phyloP scores from a whole-genome alignment of 306 rosid species.

The Inga laurina region DNA sequence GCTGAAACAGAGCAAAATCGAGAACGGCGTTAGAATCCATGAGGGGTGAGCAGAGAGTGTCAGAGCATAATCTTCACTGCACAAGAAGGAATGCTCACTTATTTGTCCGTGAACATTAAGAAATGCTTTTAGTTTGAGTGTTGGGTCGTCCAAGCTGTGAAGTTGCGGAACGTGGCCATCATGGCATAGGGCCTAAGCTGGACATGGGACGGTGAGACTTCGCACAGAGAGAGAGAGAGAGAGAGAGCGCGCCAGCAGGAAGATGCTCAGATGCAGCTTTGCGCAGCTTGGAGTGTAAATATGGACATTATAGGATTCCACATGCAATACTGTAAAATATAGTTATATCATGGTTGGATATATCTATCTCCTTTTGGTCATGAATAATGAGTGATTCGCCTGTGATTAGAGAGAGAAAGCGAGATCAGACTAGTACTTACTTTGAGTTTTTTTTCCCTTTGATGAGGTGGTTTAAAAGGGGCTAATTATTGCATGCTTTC shows the following conservation, averaged over 20 bases:
- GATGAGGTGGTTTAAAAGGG: background rate
- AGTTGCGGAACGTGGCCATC: conserved; percentile 8
- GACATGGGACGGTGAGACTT: background rate
- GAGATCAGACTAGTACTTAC: background rate
- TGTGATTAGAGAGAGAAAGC: background rate
- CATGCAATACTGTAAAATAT: conserved; percentile 24
- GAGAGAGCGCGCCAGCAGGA: conserved; percentile 20
- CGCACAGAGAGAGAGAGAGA: background rate
- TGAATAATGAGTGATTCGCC: background rate
- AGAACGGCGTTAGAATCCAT: conserved; percentile 53
- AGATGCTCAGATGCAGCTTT: conserved; percentile 41
- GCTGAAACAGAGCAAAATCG: conserved; percentile 59
- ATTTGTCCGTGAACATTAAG: background rate
- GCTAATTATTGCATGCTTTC: background rate
- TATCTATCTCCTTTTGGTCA: background rate
- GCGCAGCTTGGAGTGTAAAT: conserved; percentile 43
- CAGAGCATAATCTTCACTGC: conserved; percentile 27
- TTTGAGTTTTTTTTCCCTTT: background rate
- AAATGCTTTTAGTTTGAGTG: conserved; percentile 12
- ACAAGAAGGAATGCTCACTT: conserved; percentile 8
- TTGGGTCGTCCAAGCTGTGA: conserved; percentile 15
- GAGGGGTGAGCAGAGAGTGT: conserved; percentile 25
- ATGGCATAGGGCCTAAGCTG: conserved; percentile 19
- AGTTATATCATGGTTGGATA: background rate
- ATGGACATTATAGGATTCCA: conserved; percentile 40